Evolutionary conservation across 305 asterid genomes (phyloP).

Genomic region (Rubia tinctorum): DNA sequence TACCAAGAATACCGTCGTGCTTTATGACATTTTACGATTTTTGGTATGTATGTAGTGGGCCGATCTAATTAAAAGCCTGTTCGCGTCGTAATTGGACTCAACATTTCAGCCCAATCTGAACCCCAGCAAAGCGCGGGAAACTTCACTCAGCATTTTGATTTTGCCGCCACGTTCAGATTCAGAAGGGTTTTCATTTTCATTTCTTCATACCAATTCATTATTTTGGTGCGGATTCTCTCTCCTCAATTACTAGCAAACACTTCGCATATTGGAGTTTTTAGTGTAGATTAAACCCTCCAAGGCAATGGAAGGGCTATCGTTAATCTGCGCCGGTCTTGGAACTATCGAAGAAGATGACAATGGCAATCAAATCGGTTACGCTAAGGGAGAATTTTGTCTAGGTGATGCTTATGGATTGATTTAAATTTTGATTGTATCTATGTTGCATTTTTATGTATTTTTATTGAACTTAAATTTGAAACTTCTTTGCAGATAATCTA

Average conservation of each 20-base stretch:
- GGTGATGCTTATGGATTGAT: slow-evolving; percentile 32
- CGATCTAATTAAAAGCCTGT: background rate
- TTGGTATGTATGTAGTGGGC: background rate
- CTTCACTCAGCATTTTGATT: background rate
- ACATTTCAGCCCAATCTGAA: background rate
- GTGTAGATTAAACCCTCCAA: background rate
- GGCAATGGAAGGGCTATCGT: slow-evolving; percentile 70
- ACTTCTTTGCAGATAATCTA: slow-evolving; percentile 58
- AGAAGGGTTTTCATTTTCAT: background rate
- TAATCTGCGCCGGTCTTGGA: slow-evolving; percentile 81
- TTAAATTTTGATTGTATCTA: background rate
- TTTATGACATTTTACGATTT: no score
- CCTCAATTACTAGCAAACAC: background rate
- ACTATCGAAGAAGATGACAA: slow-evolving; percentile 58
- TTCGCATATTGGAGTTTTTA: slow-evolving; percentile 5
- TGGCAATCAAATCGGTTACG: slow-evolving; percentile 59
- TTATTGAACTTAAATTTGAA: background rate
- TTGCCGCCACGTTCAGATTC: slow-evolving; percentile 17
- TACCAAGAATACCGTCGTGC: background rate
- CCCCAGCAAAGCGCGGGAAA: slow-evolving; percentile 19
- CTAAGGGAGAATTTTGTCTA: slow-evolving; percentile 59
- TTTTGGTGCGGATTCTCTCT: background rate
- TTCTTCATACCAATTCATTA: background rate
- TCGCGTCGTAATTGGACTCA: background rate
- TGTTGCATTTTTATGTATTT: background rate